These are phyloP conservation scores for Heliocybe sulcata DNA, from an alignment of 1,284 basidiomycete genomes.

Conservation along the genomic window DNA sequence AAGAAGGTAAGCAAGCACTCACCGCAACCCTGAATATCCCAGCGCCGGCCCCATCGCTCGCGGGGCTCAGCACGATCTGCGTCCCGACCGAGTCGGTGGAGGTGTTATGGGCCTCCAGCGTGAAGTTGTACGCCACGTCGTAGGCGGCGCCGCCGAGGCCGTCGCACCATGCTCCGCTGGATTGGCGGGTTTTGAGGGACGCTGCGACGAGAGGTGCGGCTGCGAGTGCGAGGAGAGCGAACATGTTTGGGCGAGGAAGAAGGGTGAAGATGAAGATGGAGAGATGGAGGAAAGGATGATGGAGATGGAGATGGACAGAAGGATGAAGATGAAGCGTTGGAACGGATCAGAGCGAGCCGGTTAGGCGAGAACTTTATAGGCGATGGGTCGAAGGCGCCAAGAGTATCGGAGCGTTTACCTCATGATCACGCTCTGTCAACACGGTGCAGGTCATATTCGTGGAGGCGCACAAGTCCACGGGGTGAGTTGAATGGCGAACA, in stretches of 20 bases:
- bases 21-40: neutral
- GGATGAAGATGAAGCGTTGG: neutral
- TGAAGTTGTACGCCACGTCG: neutral
- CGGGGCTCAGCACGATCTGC: neutral
- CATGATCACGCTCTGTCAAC: too few relatives aligned
- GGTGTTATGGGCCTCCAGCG: neutral
- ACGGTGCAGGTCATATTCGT: too few relatives aligned
- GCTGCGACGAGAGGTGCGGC: neutral
- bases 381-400: too few relatives aligned
- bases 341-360: too few relatives aligned
- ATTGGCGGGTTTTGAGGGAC: neutral
- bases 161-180: neutral
- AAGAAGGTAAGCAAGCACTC: neutral
- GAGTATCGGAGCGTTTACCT: too few relatives aligned
- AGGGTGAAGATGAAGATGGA: neutral
- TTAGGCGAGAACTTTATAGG: too few relatives aligned
- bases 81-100: neutral
- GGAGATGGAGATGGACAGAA: neutral
- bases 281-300: neutral
- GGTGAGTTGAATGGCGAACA: too few relatives aligned
- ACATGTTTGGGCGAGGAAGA: neutral
- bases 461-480: too few relatives aligned
- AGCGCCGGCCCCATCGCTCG: neutral
- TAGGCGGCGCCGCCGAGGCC: neutral
- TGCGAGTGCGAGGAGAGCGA: neutral